A percentile compares a stretch with the other conserved stretches of the same genome.
Evolutionary conservation across 1,284 basidiomycete species (phyloP).

Genomic region (Ustilago xerochloae): DNA sequence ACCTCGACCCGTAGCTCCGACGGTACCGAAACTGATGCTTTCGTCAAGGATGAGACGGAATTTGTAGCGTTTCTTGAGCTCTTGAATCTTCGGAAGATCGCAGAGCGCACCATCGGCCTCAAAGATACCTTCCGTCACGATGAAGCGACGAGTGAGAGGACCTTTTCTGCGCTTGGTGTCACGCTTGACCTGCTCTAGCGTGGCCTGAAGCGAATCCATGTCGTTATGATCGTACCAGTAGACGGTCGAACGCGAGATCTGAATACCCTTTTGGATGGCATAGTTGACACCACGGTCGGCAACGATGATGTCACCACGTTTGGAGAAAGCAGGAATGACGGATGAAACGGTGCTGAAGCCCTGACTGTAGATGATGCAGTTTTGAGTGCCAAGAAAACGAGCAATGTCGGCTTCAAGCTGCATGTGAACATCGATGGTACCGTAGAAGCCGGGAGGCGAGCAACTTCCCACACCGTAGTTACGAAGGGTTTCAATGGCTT

Average conservation of each 20-base stretch:
- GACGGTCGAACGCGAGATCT: conserved; percentile 91
- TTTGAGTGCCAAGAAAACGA: conserved; percentile 87
- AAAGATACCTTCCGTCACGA: conserved; percentile 96
- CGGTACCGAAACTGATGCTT: conserved; percentile 88
- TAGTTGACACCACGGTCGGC: conserved; percentile 94
- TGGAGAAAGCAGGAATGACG: conserved; percentile 96
- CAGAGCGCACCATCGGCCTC: conserved; percentile 92
- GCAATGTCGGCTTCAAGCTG: conserved; percentile 88
- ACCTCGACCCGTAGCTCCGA: conserved; percentile 92
- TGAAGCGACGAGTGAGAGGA: conserved; percentile 89
- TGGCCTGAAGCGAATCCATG: conserved; percentile 86
- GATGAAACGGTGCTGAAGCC: conserved; percentile 91
- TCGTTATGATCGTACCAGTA: conserved; percentile 97
- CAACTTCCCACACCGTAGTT: conserved; percentile 96
- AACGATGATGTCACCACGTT: conserved; percentile 97
- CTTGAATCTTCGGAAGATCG: conserved; percentile 90
- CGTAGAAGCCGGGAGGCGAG: conserved; percentile 97
- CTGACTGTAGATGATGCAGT: conserved; percentile 92
- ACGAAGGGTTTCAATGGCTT: conserved; percentile 84
- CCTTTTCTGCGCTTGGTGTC: conserved; percentile 84
- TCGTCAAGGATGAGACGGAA: conserved; percentile 96
- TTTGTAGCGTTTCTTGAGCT: conserved; percentile 94
- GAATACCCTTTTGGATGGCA: conserved; percentile 95
- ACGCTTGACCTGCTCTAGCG: conserved; percentile 83
- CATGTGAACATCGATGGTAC: conserved; percentile 93